Evolutionary conservation across 139 green algal genomes (phyloP), one percentile per base, ranked within the genome.

Genomic region (Edaphochlamys debaryana): DNA sequence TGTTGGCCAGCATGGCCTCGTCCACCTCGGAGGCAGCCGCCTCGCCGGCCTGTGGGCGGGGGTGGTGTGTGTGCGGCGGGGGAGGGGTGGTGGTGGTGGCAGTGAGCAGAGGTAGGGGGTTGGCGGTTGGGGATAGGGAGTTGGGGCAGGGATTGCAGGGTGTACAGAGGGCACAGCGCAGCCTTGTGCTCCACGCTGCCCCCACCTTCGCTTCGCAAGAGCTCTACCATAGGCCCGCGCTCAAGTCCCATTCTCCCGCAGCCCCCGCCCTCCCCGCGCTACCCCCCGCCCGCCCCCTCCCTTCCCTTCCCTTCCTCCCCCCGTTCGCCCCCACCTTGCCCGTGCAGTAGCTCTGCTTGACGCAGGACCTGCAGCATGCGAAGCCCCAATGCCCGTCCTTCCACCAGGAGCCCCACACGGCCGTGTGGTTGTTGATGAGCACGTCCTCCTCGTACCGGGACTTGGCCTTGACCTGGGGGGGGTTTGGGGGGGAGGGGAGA

Each of bases 391-490:
- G 66, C 27, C 96, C 96, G 30, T 97, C 93, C 8, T 86, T 37
- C 96, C 96, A 99, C 90, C 91, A 99, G 45, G 90, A 96, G 32
- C 97, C 97, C 96, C 96, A 99, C 67, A 99, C 95, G 0, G 79
- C 69, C 0, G 94, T 99, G 94, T 99, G 97, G 88, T 99, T 99
- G 80, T 96, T 94, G 48, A 93, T 69, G n/a, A 92, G 82, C 70
- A 98, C 94, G 79, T 99, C 97, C 89, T 99, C 97, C 86, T 99
- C 95, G 80, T 99, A 99, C 32, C 93, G 87, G 29, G 85, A 94
- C 42, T 85, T 75, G 22, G 86, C 84, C 75, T 90, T 87, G 34
- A 67, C 52, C n/a, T n/a, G n/a, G n/a, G n/a, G n/a, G n/a, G n/a
- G n/a, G n/a, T n/a, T n/a, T n/a, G n/a, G n/a, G n/a, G n/a, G n/a